Conservation (phyloP, 306 rosid genomes). For the Rosa lucieae region DNA sequence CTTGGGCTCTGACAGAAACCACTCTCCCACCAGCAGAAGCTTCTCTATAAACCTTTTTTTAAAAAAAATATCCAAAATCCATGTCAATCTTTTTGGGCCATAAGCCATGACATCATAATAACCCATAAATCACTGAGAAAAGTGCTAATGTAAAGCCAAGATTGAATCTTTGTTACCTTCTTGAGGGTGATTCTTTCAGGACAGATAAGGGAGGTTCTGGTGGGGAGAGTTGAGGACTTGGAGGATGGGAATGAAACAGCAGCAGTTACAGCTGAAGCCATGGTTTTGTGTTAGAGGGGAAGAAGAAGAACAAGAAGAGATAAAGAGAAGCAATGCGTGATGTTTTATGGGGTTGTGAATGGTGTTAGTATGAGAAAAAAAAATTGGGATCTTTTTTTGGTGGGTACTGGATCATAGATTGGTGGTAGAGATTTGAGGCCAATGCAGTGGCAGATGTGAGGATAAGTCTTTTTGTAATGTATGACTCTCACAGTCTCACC, state of each 20-base stretch:
- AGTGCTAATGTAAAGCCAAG: not conserved
- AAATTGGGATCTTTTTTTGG: constrained; percentile 16
- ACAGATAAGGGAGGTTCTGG: constrained; percentile 47
- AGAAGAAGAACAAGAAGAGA: constrained; percentile 12
- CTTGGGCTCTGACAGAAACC: constrained; percentile 74
- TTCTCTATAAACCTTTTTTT: constrained; percentile 57
- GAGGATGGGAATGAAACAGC: constrained; percentile 83
- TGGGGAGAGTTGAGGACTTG: constrained; percentile 60
- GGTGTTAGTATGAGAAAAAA: constrained; percentile 10
- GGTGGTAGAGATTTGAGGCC: constrained; percentile 81
- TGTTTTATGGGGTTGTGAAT: constrained; percentile 23
- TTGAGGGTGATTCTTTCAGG: constrained; percentile 62
- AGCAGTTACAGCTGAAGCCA: constrained; percentile 91
- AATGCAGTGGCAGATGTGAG: constrained; percentile 60
- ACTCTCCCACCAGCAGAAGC: constrained; percentile 50
- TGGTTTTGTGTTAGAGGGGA: constrained; percentile 26
- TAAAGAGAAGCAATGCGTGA: constrained; percentile 6
- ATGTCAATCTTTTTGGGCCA: not conserved
- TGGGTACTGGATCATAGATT: constrained; percentile 48
- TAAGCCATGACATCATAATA: not conserved
- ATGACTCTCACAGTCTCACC: constrained; percentile 34
- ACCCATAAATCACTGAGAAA: not conserved
- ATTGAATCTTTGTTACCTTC: constrained; percentile 43
- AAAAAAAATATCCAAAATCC: not conserved
- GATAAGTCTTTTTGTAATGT: constrained; percentile 55